Evolutionary conservation across 2,329 filamentous ascomycete genomes (phyloP), one percentile per base, ranked within the genome.

Genomic region (Hortaea werneckii): DNA sequence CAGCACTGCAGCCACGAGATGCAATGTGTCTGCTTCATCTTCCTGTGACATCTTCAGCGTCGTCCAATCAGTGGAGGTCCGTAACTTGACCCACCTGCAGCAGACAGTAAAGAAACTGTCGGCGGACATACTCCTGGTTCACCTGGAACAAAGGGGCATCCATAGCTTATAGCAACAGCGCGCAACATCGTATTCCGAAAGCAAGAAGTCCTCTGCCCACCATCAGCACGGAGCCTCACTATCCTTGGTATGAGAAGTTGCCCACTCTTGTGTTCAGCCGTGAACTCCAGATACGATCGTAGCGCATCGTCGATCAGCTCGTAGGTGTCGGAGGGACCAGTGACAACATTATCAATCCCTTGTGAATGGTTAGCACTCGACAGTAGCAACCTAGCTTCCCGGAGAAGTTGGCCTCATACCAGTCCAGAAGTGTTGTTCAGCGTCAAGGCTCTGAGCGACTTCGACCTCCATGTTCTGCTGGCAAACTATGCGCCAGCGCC

Each of bases 91-190:
- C 40, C 66, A 80, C 77, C 69, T 82, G 77, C 44, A 95, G 70
- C 43, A 98, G 73, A 64, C 87, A 89, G 67, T 94, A 88, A 54
- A 96, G 80, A 59, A 98, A 87, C 69, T 96, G 92, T 39, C 80
- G 85, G 52, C 90, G 85, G 51, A 96, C 85, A 67, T 98, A 96
- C 47, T 87, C 83, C 54, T 79, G 77, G 64, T 95, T 83, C 10
- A 74, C 67, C 27, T 69, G 67, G 65, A 94, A 98, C 39, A 96
- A 72, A 12, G 71, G 69, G 62, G 88, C 88, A 43, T 82, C 74
- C 47, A 94, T 34, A 98, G 76, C 64, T 80, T 80, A 64, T 86
- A 84, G 49, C 85, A 83, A 70, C 89, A 96, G 57, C 75, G 79
- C 26, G 82, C 80, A 47, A 95, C 74, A 58, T 94, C 86, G 60